These are phyloP conservation scores for Sanguinoderma infundibulare DNA, from an alignment of 1,284 basidiomycete species.

Conservation along the genomic window DNA sequence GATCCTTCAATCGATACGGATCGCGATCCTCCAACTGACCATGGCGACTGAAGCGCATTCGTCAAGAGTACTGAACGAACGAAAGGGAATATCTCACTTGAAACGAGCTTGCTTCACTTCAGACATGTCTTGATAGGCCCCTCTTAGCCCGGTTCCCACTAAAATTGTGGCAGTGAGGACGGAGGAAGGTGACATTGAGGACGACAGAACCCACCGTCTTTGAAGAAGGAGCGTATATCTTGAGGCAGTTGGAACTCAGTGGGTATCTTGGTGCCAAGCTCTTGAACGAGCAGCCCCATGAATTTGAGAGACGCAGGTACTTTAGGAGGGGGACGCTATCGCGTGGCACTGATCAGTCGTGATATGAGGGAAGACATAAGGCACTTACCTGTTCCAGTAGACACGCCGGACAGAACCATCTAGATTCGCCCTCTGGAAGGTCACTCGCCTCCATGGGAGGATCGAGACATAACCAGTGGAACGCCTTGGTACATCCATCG, in stretches of 20 bases:
- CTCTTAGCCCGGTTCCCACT: constrained; percentile 79
- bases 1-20: constrained; percentile 85
- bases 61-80: constrained; percentile 21
- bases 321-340: constrained; percentile 68
- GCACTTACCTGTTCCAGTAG: constrained; percentile 63
- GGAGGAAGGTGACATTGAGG: constrained; percentile 8
- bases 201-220: constrained; percentile 66
- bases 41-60: constrained; percentile 66
- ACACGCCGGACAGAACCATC: constrained; percentile 93
- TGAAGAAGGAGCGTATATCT: constrained; percentile 87
- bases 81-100: constrained; percentile 59
- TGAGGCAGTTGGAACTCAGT: constrained; percentile 90
- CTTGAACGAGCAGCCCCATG: constrained; percentile 71
- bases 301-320: constrained; percentile 57
- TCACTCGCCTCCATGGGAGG: constrained; percentile 92
- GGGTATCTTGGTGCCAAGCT: constrained; percentile 68
- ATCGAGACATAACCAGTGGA: constrained; percentile 96
- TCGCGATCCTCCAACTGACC: constrained; percentile 93
- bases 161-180: constrained; percentile 20
- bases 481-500: constrained; percentile 95
- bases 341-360: constrained; percentile 12
- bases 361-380: constrained; percentile 8
- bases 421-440: constrained; percentile 79
- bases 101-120: constrained; percentile 78
- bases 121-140: constrained; percentile 78